phyloP scores from a whole-genome alignment of 2,329 filamentous ascomycete species.

The Decorospora gaudefroyi region DNA sequence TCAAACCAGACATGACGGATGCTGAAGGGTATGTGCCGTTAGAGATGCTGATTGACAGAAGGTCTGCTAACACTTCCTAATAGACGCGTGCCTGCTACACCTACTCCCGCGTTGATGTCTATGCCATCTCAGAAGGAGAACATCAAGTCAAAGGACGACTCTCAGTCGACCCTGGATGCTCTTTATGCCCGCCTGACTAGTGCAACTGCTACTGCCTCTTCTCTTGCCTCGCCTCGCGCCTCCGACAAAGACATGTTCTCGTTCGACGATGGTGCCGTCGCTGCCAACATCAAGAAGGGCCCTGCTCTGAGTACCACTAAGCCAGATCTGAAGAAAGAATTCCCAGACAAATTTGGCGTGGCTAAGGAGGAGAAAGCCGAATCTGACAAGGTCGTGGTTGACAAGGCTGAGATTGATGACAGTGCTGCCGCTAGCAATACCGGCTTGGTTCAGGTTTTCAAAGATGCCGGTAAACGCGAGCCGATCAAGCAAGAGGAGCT shows the following conservation, averaged over 20 bases:
- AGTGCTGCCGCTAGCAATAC: background rate
- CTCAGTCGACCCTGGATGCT: conserved; percentile 17
- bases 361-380: background rate
- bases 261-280: conserved; percentile 2
- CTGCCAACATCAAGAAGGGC: background rate
- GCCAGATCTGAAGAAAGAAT: too few species aligned
- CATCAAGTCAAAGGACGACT: background rate
- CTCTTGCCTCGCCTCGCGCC: background rate
- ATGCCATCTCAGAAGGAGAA: conserved; percentile 4
- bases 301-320: background rate
- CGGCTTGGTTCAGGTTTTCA: background rate
- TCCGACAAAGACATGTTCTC: conserved; percentile 9
- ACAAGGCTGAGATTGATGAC: background rate
- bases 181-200: conserved; percentile 28
- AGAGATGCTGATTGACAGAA: background rate
- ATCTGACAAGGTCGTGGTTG: background rate
- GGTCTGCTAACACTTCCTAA: conserved; percentile 6
- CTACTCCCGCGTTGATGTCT: background rate
- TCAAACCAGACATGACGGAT: conserved; percentile 10
- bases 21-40: conserved; percentile 21
- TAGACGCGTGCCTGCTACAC: conserved; percentile 1
- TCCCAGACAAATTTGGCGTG: too few species aligned
- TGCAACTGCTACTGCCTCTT: background rate
- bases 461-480: background rate
- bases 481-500: conserved; percentile 9